phyloP scores from a whole-genome alignment of 441 rosid species.

The Biscutella laevigata region DNA sequence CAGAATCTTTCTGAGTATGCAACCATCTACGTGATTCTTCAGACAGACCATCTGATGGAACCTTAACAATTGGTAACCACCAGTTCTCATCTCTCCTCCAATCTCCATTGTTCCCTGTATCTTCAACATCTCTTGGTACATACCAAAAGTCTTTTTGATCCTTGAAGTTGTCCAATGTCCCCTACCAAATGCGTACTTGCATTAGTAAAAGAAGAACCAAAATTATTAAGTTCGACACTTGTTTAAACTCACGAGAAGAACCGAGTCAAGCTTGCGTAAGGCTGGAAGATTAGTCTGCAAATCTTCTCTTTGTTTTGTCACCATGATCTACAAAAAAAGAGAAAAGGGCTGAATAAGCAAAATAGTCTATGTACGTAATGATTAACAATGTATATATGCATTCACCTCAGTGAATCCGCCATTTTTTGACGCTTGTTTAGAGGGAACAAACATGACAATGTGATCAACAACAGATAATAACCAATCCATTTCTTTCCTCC shows the following conservation, averaged over 20 bases:
- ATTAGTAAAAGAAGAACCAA: not conserved
- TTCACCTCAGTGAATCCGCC: conserved; percentile 37
- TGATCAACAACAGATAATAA: conserved; percentile 53
- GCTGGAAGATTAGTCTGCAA: conserved; percentile 48
- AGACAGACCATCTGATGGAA: conserved; percentile 71
- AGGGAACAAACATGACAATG: conserved; percentile 57
- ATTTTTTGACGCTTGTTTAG: conserved; percentile 37
- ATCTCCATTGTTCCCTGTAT: conserved; percentile 34
- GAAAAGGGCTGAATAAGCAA: not conserved
- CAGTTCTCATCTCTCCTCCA: conserved; percentile 68
- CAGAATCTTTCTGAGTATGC: conserved; percentile 69
- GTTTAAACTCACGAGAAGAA: too few relatives aligned
- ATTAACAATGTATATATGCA: not conserved
- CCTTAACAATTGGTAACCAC: conserved; percentile 82
- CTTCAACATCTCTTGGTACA: conserved; percentile 47
- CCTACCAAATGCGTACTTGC: conserved; percentile 44
- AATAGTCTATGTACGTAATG: not conserved
- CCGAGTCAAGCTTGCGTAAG: conserved; percentile 52
- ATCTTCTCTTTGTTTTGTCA: conserved; percentile 52
- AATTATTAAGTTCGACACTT: too few relatives aligned
- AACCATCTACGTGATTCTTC: conserved; percentile 53
- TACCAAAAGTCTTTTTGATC: conserved; percentile 47
- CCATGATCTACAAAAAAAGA: conserved; percentile 39
- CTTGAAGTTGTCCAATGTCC: conserved; percentile 34
- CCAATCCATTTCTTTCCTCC: conserved; percentile 60